These are phyloP conservation scores for Torrubiella hemipterigena DNA, from an alignment of 2,329 filamentous ascomycete genomes.

Conservation along the genomic window DNA sequence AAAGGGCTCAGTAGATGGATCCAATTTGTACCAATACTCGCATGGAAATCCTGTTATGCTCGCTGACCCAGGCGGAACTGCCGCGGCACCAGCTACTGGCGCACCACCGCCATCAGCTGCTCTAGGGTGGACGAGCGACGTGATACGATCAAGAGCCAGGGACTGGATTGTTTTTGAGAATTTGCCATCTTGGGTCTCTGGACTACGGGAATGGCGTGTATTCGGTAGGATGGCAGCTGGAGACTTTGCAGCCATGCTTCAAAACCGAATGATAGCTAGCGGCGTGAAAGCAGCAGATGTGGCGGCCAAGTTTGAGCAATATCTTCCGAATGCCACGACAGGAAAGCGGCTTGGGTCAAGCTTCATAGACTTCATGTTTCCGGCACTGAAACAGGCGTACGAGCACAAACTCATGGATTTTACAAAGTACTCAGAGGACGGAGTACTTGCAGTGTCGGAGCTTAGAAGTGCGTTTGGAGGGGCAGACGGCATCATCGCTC, in stretches of 20 bases:
- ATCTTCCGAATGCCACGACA: slow-evolving; percentile 2
- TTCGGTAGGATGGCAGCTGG: slow-evolving; percentile 1
- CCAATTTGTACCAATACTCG: slow-evolving; percentile 10
- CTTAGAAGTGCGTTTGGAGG: neutral
- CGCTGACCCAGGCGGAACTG: slow-evolving; percentile 4
- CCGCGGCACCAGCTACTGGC: neutral
- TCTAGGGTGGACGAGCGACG: slow-evolving; percentile 1
- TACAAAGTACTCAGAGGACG: slow-evolving; percentile 3
- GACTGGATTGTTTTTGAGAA: neutral
- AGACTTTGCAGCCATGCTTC: slow-evolving; percentile 1
- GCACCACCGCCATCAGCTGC: neutral
- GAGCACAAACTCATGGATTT: slow-evolving; percentile 4
- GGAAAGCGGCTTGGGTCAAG: slow-evolving; percentile 1
- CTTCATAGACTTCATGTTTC: slow-evolving; percentile 2
- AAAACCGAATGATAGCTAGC: neutral
- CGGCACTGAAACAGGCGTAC: neutral
- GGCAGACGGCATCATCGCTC: slow-evolving; percentile 2
- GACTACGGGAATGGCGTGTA: slow-evolving; percentile 1
- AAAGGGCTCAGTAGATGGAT: slow-evolving; percentile 8
- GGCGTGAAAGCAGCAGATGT: neutral
- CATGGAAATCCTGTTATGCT: slow-evolving; percentile 6
- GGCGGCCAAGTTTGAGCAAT: slow-evolving; percentile 2
- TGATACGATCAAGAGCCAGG: neutral
- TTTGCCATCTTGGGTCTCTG: slow-evolving; percentile 1
- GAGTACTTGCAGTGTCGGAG: slow-evolving; percentile 1